Evolutionary conservation across 208 protist species (phyloP).

Genomic region (Trichomonas vaginalis): DNA sequence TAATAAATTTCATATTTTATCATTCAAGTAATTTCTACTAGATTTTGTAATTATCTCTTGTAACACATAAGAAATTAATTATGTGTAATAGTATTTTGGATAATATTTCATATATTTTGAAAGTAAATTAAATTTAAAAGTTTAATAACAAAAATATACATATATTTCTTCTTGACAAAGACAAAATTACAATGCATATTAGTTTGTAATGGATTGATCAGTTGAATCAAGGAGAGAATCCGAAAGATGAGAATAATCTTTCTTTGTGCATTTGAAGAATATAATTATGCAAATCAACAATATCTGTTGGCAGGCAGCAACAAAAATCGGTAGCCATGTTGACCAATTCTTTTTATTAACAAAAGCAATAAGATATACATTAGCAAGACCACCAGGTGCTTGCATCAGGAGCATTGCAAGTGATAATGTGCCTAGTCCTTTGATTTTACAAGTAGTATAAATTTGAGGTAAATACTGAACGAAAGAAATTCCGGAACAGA

Average conservation of each 20-base stretch:
- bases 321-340: not conserved
- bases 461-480: not conserved
- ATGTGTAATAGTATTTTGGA: no score
- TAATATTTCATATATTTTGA: no score
- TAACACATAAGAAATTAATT: no score
- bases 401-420: not conserved
- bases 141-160: no score
- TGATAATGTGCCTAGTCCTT: not conserved
- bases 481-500: not conserved
- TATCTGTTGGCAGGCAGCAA: not conserved
- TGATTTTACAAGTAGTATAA: not conserved
- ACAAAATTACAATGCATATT: no score
- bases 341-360: not conserved
- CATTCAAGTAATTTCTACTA: no score
- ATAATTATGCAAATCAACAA: not conserved
- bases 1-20: no score
- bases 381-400: not conserved
- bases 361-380: not conserved
- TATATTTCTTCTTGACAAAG: no score
- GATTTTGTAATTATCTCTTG: no score
- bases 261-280: not conserved
- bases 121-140: no score
- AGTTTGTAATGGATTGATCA: no score
- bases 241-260: not conserved
- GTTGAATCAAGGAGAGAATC: not conserved